Conservation (phyloP, 2,329 filamentous ascomycete genomes). For the Ascochyta rabiei region DNA sequence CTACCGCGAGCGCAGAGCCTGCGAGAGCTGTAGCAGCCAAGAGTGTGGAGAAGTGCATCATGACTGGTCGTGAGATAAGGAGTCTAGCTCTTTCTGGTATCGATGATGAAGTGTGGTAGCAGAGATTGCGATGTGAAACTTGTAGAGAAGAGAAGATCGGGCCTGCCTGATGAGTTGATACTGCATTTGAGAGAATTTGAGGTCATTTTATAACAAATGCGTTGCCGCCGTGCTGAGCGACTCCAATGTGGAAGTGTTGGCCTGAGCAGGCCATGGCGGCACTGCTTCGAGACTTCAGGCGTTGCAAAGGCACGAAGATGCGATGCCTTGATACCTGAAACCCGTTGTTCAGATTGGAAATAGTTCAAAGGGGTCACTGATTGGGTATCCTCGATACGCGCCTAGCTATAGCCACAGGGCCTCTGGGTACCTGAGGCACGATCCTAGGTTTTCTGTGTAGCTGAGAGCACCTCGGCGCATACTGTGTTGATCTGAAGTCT, state of each 20-base stretch:
- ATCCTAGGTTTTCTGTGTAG: slow-evolving; percentile 27
- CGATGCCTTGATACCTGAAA: slow-evolving; percentile 25
- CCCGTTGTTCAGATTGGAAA: slow-evolving; percentile 21
- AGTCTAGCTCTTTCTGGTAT: slow-evolving; percentile 43
- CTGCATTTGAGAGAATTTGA: slow-evolving; percentile 41
- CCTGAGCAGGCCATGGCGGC: slow-evolving; percentile 37
- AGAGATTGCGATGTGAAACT: slow-evolving; percentile 32
- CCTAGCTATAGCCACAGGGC: slow-evolving; percentile 33
- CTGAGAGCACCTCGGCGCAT: slow-evolving; percentile 25
- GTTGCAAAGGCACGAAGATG: slow-evolving; percentile 42
- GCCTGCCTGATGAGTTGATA: slow-evolving; percentile 44
- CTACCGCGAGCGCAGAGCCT: slow-evolving; percentile 38
- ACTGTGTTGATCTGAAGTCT: slow-evolving; percentile 15
- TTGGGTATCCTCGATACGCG: slow-evolving; percentile 35
- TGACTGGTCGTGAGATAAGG: slow-evolving; percentile 37
- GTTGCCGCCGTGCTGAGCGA: slow-evolving; percentile 24
- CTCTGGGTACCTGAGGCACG: slow-evolving; percentile 12
- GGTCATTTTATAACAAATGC: slow-evolving; percentile 43
- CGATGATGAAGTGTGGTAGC: slow-evolving; percentile 15
- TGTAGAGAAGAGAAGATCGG: slow-evolving; percentile 43
- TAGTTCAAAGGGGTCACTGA: slow-evolving; percentile 18
- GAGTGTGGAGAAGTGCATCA: slow-evolving; percentile 48
- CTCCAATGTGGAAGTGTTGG: slow-evolving; percentile 31
- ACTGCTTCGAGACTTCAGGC: slow-evolving; percentile 42
- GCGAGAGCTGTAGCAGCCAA: slow-evolving; percentile 41